Evolutionary conservation across 495 filamentous ascomycete genomes (phyloP), one percentile per base, ranked within the genome.

Genomic region (Penicillium odoratum): DNA sequence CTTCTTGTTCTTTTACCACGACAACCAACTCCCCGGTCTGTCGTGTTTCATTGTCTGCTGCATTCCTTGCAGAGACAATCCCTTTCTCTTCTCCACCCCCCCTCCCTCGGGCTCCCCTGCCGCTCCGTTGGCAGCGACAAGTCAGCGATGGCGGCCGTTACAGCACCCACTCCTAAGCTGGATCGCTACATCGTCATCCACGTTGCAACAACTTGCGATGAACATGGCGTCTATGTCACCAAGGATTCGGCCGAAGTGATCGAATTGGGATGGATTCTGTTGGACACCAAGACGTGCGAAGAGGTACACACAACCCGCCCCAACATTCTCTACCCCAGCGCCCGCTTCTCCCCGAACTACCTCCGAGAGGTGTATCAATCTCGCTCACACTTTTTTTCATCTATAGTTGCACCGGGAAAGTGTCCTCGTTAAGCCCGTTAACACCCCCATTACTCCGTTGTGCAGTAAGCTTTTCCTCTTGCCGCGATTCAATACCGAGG

Each of bases 191-290:
- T 96, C 60, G 90, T 98, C 66, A 94, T 97, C 70, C 94, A 98
- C 76, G 93, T 98, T 64, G 94, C 95, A 58, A 98, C 95, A 31
- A 98, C 94, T 62, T 98, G 94, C 76, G 94, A 98, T 74, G 94
- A 98, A 68, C 94, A 98, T 77, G 94, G 94, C 57, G 95, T 98
- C 55, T 98, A 98, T 76, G 94, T 98, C 51, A 98, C 95, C 34
- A 97, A 97, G 78, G 94, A 98, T 71, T 97, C 93, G 38, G 95
- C 94, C 56, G 94, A 98, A 77, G 95, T 98, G 52, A 98, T 98
- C 72, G 94, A 98, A 82, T 81, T 98, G 65, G 94, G 94, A 47
- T 98, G 94, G 95, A 95, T 98, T 63, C 74, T 98, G 60, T 81
- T 98, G 56, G 92, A 98, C 74, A 86, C 92, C 53, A 91, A 93